Percentiles rank a stretch among this genome's conserved stretches.
Conservation (phyloP, 345 rosid species). For the Camelina sativa region DNA sequence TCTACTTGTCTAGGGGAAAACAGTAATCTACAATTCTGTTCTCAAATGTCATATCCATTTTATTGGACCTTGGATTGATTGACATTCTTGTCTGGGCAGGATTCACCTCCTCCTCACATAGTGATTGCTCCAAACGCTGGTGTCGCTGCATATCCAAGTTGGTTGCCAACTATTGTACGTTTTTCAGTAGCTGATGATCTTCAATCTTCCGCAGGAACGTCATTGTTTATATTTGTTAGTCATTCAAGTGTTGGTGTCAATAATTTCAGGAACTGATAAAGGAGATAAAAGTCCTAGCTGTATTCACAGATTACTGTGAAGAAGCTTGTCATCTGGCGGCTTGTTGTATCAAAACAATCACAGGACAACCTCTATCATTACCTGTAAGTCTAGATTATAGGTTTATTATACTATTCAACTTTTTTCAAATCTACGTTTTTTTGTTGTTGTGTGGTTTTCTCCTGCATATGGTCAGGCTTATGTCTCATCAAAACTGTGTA, state of each 20-base stretch:
- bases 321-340: conserved; percentile 94
- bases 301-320: conserved; percentile 94
- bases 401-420: conserved; percentile 10
- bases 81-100: conserved; percentile 47
- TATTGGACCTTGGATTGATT: conserved; percentile 13
- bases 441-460: conserved; percentile 23
- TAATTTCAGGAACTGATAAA: conserved; percentile 70
- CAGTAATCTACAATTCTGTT: background rate
- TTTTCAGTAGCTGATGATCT: conserved; percentile 12
- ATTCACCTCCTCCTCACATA: conserved; percentile 62
- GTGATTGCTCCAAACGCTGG: conserved; percentile 90
- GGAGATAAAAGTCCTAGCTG: conserved; percentile 67
- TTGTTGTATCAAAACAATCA: conserved; percentile 57
- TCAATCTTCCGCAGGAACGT: background rate
- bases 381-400: conserved; percentile 49
- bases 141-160: conserved; percentile 80
- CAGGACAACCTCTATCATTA: conserved; percentile 57
- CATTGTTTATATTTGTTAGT: background rate
- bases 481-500: conserved; percentile 36
- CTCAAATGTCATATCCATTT: conserved; percentile 6
- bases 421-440: background rate
- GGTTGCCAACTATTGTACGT: conserved; percentile 83
- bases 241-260: background rate
- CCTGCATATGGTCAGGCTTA: conserved; percentile 30
- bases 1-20: background rate